Conservation (phyloP, 1,139 yeast genomes). For the Nematodospora anomalae region DNA sequence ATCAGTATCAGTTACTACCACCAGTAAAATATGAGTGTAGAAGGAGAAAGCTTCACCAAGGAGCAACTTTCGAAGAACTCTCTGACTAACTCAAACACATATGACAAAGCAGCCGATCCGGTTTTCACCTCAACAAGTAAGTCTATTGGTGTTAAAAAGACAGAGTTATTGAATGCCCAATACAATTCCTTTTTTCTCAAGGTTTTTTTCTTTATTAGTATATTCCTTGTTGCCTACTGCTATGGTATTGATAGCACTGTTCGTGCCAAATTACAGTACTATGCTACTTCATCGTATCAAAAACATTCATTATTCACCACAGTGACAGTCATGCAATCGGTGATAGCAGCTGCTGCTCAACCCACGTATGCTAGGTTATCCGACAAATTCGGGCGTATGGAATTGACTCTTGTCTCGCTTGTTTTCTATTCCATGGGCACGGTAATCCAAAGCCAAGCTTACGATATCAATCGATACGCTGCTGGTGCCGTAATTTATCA, state of each 20-base stretch:
- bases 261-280: conserved; percentile 47
- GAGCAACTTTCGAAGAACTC: too few species aligned
- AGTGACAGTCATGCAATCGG: conserved; percentile 58
- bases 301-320: conserved; percentile 64
- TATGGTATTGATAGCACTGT: conserved; percentile 62
- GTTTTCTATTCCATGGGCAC: conserved; percentile 68
- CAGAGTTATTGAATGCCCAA: conserved; percentile 42
- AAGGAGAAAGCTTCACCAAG: too few species aligned
- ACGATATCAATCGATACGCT: conserved; percentile 61
- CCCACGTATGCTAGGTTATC: conserved; percentile 67
- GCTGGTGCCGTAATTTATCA: conserved; percentile 73
- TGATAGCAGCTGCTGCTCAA: conserved; percentile 70
- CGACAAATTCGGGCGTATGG: conserved; percentile 68
- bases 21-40: too few species aligned
- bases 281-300: conserved; percentile 57
- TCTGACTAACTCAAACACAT: too few species aligned
- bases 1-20: too few species aligned
- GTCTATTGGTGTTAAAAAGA: conserved; percentile 40
- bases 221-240: conserved; percentile 61
- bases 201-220: conserved; percentile 42
- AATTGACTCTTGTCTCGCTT: conserved; percentile 51
- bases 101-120: neutral
- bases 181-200: conserved; percentile 24
- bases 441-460: conserved; percentile 26
- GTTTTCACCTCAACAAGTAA: conserved; percentile 17